Conservation (phyloP, 805 yeast species). For the Metschnikowia lunata region DNA sequence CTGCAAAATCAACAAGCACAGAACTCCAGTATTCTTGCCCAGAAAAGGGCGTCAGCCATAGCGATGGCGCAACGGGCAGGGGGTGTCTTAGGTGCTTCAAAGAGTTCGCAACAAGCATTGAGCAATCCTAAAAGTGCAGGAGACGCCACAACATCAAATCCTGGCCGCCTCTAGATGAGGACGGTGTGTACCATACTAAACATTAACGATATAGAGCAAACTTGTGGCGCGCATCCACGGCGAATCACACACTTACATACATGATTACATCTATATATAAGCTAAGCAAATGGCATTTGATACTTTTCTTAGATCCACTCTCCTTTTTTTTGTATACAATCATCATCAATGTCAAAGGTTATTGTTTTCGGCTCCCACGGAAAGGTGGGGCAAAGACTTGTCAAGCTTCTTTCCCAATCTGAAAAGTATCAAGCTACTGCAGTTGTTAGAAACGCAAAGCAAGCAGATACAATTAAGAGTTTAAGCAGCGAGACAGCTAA, state of each 20-base stretch:
- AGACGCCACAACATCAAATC: constrained; percentile 1
- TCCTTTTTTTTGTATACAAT: background rate
- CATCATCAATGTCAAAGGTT: constrained; percentile 6
- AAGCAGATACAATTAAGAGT: constrained; percentile 34
- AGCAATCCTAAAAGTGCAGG: constrained; percentile 6
- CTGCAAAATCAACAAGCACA: constrained; percentile 10
- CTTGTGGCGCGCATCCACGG: constrained; percentile 3
- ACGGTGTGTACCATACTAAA: constrained; percentile 14
- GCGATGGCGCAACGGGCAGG: background rate
- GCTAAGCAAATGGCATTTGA: too few relatives aligned
- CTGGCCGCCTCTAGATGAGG: constrained; percentile 16
- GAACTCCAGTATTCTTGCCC: constrained; percentile 1
- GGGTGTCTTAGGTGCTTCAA: background rate
- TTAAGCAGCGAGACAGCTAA: constrained; percentile 29
- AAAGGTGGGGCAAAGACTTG: constrained; percentile 47
- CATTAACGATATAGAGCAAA: constrained; percentile 7
- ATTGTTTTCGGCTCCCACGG: constrained; percentile 59
- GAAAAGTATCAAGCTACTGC: constrained; percentile 28
- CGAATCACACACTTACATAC: too few relatives aligned
- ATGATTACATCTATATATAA: too few relatives aligned
- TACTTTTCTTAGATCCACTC: too few relatives aligned
- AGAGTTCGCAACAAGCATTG: constrained; percentile 5
- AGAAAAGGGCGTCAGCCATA: constrained; percentile 1
- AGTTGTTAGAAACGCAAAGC: constrained; percentile 45
- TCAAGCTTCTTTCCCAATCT: constrained; percentile 28